Evolutionary conservation across 2,329 filamentous ascomycete genomes (phyloP).

Genomic region (Aspergillus hortae): DNA sequence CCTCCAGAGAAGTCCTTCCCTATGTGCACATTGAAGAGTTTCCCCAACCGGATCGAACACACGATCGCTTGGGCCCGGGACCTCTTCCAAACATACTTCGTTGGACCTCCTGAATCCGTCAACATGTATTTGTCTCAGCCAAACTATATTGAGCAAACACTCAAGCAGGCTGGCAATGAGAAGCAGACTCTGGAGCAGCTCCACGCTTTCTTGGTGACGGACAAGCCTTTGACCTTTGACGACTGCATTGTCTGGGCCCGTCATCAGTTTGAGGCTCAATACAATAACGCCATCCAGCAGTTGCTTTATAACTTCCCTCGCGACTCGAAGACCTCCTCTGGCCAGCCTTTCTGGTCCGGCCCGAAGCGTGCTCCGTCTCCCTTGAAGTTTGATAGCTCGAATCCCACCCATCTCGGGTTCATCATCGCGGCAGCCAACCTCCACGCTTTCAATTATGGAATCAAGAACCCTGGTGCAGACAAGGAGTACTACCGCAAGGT

Average conservation of each 20-base stretch:
- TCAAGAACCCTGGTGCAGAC: constrained; percentile 74
- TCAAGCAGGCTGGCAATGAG: constrained; percentile 93
- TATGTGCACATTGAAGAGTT: constrained; percentile 96
- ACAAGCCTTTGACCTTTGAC: constrained; percentile 88
- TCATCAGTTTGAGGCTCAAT: constrained; percentile 90
- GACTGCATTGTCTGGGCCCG: constrained; percentile 97
- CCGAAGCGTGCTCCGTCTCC: constrained; percentile 94
- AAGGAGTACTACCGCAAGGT: constrained; percentile 73
- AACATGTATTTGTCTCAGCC: constrained; percentile 91
- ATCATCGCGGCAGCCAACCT: constrained; percentile 85
- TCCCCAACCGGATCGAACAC: constrained; percentile 97
- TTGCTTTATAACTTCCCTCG: constrained; percentile 96
- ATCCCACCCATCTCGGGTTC: constrained; percentile 83
- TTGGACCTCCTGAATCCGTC: constrained; percentile 87
- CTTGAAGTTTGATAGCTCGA: constrained; percentile 80
- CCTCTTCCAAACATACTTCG: constrained; percentile 89
- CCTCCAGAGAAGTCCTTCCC: constrained; percentile 98
- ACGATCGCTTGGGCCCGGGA: constrained; percentile 98
- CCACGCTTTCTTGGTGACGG: constrained; percentile 82
- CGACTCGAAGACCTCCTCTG: constrained; percentile 81
- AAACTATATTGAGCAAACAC: constrained; percentile 78
- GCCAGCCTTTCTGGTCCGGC: constrained; percentile 94
- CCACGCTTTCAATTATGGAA: constrained; percentile 96
- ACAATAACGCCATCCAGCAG: constrained; percentile 94
- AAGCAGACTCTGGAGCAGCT: constrained; percentile 90